Percentiles rank a stretch among this genome's conserved stretches.
Conservation (phyloP, 2,329 filamentous ascomycete genomes). For the Pestalotiopsis sp. region DNA sequence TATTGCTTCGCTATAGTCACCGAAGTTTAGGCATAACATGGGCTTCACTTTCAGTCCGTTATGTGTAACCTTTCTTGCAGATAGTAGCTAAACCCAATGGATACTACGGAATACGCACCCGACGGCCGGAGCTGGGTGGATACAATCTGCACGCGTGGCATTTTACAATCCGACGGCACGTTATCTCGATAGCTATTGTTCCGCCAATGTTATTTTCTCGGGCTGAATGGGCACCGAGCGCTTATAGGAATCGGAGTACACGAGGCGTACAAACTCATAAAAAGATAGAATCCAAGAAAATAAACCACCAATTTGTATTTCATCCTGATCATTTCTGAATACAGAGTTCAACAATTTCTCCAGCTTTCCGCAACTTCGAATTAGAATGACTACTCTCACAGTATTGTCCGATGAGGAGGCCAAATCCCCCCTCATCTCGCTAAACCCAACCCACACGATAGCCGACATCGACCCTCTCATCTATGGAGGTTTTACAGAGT, state of each 20-base stretch:
- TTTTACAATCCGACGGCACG: not conserved
- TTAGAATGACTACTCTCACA: conserved; percentile 72
- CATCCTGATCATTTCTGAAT: not conserved
- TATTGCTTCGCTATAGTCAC: too few relatives aligned
- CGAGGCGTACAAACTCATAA: not conserved
- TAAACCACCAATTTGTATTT: not conserved
- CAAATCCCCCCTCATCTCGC: conserved; percentile 60
- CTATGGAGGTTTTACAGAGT: conserved; percentile 87
- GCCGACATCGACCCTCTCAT: conserved; percentile 79
- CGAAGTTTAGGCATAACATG: not conserved
- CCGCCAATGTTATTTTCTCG: not conserved
- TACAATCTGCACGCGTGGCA: not conserved
- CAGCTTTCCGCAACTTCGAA: not conserved
- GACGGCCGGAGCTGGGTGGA: not conserved
- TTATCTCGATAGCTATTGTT: not conserved
- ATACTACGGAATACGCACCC: not conserved
- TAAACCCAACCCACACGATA: conserved; percentile 67
- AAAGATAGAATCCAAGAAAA: not conserved
- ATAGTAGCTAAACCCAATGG: not conserved
- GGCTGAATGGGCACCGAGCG: not conserved
- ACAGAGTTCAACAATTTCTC: not conserved
- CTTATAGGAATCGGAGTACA: not conserved
- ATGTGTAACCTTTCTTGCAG: not conserved
- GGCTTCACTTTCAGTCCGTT: not conserved
- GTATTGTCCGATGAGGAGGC: conserved; percentile 61